Conservation (phyloP, 2,329 filamentous ascomycete genomes). For the Cylindrodendrum hubeiense region DNA sequence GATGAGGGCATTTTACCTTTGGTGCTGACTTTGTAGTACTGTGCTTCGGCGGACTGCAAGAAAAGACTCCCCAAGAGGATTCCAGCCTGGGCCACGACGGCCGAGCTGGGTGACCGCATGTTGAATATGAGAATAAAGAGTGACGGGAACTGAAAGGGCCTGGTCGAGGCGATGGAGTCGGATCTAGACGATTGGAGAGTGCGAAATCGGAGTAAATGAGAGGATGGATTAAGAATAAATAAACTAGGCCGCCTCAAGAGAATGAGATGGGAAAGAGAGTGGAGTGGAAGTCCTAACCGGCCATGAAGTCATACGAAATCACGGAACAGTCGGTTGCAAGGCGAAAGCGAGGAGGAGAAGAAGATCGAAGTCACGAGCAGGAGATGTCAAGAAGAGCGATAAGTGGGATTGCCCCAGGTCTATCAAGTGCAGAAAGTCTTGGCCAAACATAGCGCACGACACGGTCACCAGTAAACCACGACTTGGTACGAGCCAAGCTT, state of each 20-base stretch:
- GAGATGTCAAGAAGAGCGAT: background rate
- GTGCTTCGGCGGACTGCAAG: constrained; percentile 36
- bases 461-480: background rate
- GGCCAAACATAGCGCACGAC: background rate
- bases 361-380: background rate
- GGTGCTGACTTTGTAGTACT: constrained; percentile 48
- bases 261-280: background rate
- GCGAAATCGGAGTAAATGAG: background rate
- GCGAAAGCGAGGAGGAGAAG: background rate
- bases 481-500: constrained; percentile 40
- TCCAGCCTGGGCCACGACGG: constrained; percentile 24
- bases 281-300: background rate
- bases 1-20: constrained; percentile 38
- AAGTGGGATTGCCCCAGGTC: background rate
- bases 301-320: background rate
- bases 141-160: background rate
- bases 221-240: background rate
- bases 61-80: constrained; percentile 33
- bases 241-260: background rate
- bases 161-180: background rate
- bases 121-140: background rate
- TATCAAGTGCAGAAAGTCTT: background rate
- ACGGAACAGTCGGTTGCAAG: background rate
- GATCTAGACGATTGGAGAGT: background rate
- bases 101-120: constrained; percentile 6